Evolutionary conservation across 345 rosid genomes (phyloP).

Genomic region (Anastatica hierochuntica): DNA sequence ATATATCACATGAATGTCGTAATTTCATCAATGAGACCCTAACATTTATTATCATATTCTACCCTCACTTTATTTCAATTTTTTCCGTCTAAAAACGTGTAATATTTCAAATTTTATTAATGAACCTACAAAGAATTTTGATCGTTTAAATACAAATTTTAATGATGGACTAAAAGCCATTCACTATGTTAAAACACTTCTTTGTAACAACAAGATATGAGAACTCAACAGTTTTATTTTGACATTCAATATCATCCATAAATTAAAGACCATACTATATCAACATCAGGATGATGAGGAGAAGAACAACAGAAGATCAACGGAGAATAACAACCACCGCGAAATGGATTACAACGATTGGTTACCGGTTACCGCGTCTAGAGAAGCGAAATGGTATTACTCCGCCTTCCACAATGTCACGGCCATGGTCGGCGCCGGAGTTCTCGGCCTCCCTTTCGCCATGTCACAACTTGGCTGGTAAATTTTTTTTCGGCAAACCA

Average conservation of each 20-base stretch:
- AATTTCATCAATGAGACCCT: constrained; percentile 10
- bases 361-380: constrained; percentile 60
- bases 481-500: too few relatives aligned
- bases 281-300: constrained; percentile 15
- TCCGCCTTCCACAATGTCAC: constrained; percentile 87
- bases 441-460: constrained; percentile 78
- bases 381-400: constrained; percentile 86
- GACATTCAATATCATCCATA: background rate
- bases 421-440: too few relatives aligned
- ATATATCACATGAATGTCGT: constrained; percentile 6
- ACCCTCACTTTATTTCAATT: too few relatives aligned
- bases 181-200: too few relatives aligned
- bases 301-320: constrained; percentile 11
- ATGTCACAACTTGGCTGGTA: constrained; percentile 85
- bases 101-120: too few relatives aligned
- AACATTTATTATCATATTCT: background rate
- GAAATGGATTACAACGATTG: constrained; percentile 58
- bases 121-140: too few relatives aligned
- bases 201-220: background rate
- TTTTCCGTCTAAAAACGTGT: too few relatives aligned
- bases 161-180: too few relatives aligned
- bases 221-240: too few relatives aligned
- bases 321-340: constrained; percentile 15
- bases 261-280: background rate
- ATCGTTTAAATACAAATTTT: too few relatives aligned